Conservation (phyloP, 2,329 filamentous ascomycete genomes). For the Peltaster fructicola region DNA sequence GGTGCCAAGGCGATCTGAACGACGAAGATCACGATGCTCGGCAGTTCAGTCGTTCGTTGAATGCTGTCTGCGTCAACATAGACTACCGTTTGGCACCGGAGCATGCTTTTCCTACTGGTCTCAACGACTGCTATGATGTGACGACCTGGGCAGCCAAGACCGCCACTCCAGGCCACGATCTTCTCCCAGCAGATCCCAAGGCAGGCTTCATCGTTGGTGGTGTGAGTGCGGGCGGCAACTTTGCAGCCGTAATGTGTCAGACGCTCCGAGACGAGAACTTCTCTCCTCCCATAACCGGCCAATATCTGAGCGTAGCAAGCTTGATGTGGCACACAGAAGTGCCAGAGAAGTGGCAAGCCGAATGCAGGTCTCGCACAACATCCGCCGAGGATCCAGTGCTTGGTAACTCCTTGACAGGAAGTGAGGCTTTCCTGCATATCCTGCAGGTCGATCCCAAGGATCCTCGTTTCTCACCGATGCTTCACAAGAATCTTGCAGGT, state of each 20-base stretch:
- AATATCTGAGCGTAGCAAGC: constrained; percentile 30
- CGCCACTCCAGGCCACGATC: constrained; percentile 6
- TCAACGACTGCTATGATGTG: constrained; percentile 32
- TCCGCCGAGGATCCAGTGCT: constrained; percentile 8
- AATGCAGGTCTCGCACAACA: constrained; percentile 11
- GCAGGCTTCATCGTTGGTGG: constrained; percentile 34
- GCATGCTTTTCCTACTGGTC: constrained; percentile 29
- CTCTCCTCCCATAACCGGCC: constrained; percentile 26
- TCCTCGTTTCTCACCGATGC: constrained; percentile 15
- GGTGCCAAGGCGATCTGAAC: constrained; percentile 25
- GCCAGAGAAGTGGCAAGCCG: constrained; percentile 21
- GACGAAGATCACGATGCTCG: constrained; percentile 27
- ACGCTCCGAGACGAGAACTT: constrained; percentile 24
- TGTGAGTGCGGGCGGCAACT: constrained; percentile 34
- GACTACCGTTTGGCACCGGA: constrained; percentile 37
- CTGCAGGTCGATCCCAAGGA: constrained; percentile 14
- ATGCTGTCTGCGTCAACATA: constrained; percentile 29
- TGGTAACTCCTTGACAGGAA: constrained; percentile 1
- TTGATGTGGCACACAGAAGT: constrained; percentile 25
- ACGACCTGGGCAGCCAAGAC: constrained; percentile 24
- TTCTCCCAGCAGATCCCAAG: constrained; percentile 23
- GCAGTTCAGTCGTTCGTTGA: constrained; percentile 20
- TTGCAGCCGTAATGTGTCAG: constrained; percentile 30
- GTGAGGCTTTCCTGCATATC: too few species aligned
- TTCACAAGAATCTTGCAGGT: constrained; percentile 19